These are phyloP conservation scores for Hibiscus mutabilis DNA, from an alignment of 345 rosid species.

Conservation along the genomic window DNA sequence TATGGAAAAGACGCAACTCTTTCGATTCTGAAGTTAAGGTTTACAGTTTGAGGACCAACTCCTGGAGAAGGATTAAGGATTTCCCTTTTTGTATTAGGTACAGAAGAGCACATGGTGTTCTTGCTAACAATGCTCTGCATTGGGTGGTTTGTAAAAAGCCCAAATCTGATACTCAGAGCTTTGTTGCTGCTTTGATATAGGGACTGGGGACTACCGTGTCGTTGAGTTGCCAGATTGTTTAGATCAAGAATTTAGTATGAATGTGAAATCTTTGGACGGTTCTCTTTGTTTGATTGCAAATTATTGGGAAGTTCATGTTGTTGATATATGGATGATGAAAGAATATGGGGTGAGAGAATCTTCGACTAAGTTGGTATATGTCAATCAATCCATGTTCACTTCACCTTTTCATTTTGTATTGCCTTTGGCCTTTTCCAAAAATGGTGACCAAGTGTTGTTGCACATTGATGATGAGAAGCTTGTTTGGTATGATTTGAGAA, in stretches of 20 bases:
- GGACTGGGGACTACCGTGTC: not conserved
- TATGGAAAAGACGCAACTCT: conserved; percentile 1
- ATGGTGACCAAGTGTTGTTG: not conserved
- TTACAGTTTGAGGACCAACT: conserved; percentile 31
- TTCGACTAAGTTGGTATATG: not conserved
- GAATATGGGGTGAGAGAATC: conserved; percentile 8
- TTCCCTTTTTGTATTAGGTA: conserved; percentile 26
- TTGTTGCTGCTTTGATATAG: not conserved
- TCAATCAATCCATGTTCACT: not conserved
- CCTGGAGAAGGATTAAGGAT: conserved; percentile 28
- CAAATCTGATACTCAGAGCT: conserved; percentile 25
- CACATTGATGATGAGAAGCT: not conserved
- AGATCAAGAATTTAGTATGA: conserved; percentile 3
- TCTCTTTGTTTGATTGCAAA: conserved; percentile 20
- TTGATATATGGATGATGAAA: conserved; percentile 7
- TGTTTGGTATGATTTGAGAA: not conserved
- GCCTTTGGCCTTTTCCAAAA: conserved; percentile 3
- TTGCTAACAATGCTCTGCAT: conserved; percentile 30
- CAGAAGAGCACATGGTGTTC: conserved; percentile 29
- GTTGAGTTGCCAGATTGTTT: conserved; percentile 21
- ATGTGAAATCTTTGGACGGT: conserved; percentile 24
- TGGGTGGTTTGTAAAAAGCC: conserved; percentile 25
- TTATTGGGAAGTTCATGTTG: not conserved
- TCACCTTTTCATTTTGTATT: not conserved
- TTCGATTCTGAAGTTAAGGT: conserved; percentile 25